A percentile compares a stretch with the other conserved stretches of the same genome.
phyloP scores from a whole-genome alignment of 345 rosid genomes.

The Murraya koenigii region DNA sequence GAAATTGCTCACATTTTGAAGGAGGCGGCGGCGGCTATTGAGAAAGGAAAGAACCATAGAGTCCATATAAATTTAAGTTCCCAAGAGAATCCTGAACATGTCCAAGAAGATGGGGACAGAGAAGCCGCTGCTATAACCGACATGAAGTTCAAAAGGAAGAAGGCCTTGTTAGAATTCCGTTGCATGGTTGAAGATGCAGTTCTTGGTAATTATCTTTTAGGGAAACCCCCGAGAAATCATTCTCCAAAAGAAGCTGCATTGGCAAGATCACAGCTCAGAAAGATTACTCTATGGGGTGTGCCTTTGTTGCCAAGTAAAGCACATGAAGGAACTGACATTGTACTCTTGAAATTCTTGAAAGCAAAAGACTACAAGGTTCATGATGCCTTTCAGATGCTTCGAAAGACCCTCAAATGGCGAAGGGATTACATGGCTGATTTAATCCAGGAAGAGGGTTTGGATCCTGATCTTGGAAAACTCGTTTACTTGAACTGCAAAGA shows the following conservation, averaged over 20 bases:
- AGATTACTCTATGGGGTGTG: slow-evolving; percentile 51
- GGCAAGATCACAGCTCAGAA: slow-evolving; percentile 12
- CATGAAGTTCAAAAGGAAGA: slow-evolving; percentile 28
- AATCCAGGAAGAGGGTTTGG: slow-evolving; percentile 29
- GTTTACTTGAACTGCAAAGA: slow-evolving; percentile 30
- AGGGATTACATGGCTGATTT: slow-evolving; percentile 28
- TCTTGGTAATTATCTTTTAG: slow-evolving; percentile 36
- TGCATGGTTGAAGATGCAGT: slow-evolving; percentile 50
- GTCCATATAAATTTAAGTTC: not conserved
- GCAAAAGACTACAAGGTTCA: slow-evolving; percentile 38
- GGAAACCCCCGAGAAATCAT: slow-evolving; percentile 9
- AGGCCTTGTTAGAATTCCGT: slow-evolving; percentile 42
- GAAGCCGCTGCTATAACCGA: not conserved
- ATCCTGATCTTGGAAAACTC: slow-evolving; percentile 27
- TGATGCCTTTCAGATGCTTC: slow-evolving; percentile 54
- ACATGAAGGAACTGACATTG: slow-evolving; percentile 44
- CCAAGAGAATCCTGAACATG: not conserved
- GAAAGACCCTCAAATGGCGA: slow-evolving; percentile 49
- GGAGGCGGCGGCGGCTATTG: not conserved
- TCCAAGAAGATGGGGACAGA: not conserved
- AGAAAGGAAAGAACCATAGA: not conserved
- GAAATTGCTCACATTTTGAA: not conserved
- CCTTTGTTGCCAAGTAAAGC: slow-evolving; percentile 55
- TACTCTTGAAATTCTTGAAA: slow-evolving; percentile 51
- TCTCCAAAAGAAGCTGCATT: not conserved